Conservation (phyloP, 306 rosid species). For the Malus fusca region DNA sequence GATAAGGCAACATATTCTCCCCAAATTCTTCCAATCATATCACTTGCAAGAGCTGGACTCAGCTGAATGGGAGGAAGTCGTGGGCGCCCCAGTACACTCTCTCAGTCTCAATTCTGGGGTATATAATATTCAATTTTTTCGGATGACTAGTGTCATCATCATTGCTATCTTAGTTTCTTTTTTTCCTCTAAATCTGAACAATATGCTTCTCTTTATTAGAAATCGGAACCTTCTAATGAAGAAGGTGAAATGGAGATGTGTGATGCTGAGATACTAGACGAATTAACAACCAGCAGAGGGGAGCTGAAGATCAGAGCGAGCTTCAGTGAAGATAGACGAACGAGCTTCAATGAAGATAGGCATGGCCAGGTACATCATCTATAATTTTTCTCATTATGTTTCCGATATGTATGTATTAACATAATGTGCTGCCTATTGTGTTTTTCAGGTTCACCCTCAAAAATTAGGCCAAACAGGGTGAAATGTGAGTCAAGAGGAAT, state of each 20-base stretch:
- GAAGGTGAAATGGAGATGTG: conserved; percentile 29
- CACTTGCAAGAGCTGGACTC: conserved; percentile 70
- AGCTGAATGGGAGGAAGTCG: conserved; percentile 72
- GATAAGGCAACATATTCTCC: conserved; percentile 65
- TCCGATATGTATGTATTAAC: neutral
- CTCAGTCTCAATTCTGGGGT: conserved; percentile 38
- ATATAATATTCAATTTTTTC: conserved; percentile 1
- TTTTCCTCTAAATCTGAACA: neutral
- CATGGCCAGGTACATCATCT: conserved; percentile 32
- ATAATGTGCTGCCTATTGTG: neutral
- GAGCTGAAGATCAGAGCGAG: conserved; percentile 70
- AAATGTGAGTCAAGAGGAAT: neutral
- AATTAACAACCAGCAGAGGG: conserved; percentile 70
- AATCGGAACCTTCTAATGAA: conserved; percentile 26
- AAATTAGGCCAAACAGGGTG: neutral
- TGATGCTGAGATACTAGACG: conserved; percentile 74
- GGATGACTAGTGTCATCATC: neutral
- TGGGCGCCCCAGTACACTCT: conserved; percentile 32
- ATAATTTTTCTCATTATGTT: neutral
- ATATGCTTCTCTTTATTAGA: conserved; percentile 24
- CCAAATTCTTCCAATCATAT: conserved; percentile 44
- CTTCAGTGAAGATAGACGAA: conserved; percentile 24
- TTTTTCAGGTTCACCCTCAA: conserved; percentile 39
- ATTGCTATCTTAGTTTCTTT: neutral
- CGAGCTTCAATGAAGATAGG: conserved; percentile 57